A percentile compares a stretch with the other conserved stretches of the same genome.
Evolutionary conservation across 192 early-diverging fungal genomes (phyloP).

Genomic region (Mortierella antarctica): DNA sequence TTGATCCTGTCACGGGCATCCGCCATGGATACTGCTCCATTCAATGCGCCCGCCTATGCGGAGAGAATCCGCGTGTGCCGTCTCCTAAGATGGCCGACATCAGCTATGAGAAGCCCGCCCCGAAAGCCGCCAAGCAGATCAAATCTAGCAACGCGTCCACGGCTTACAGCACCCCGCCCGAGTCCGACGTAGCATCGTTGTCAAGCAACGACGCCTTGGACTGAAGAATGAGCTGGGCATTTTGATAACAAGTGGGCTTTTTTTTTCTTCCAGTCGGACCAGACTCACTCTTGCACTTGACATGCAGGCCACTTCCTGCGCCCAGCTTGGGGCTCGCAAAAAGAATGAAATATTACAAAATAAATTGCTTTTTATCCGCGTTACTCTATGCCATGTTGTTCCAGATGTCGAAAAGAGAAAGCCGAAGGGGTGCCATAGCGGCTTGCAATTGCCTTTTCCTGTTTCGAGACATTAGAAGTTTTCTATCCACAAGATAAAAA

Average conservation of each 20-base stretch:
- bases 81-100: background rate
- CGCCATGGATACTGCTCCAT: constrained; percentile 32
- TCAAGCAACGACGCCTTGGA: no score
- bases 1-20: constrained; percentile 3
- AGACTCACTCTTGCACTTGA: no score
- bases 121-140: no score
- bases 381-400: background rate
- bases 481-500: constrained; percentile 11
- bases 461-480: constrained; percentile 24
- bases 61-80: constrained; percentile 16
- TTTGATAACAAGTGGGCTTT: no score
- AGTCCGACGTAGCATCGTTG: no score
- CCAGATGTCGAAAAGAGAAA: constrained; percentile 1
- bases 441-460: background rate
- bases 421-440: background rate
- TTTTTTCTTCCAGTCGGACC: no score
- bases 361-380: background rate
- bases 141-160: no score
- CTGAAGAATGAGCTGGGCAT: no score
- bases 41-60: constrained; percentile 25
- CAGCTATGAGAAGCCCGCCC: background rate
- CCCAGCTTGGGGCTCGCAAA: background rate
- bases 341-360: background rate
- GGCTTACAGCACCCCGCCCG: no score
- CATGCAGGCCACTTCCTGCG: no score